A percentile compares a stretch with the other conserved stretches of the same genome.
Conservation (phyloP, 768 basidiomycete genomes). For the Rhodotorula taiwanensis region DNA sequence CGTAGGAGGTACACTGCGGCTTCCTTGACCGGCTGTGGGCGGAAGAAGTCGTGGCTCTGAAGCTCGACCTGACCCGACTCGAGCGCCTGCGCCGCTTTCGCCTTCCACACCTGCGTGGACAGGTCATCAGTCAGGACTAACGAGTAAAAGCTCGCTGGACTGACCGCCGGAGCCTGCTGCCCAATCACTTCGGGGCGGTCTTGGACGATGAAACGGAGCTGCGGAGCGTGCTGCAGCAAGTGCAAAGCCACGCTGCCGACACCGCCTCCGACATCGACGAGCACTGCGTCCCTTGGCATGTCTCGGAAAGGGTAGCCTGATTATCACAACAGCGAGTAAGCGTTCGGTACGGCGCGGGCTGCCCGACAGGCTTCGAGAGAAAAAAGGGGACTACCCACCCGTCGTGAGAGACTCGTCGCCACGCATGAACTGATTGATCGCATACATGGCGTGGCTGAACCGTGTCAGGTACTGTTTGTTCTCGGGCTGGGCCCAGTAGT, state of each 20-base stretch:
- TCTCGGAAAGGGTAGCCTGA: slow-evolving; percentile 53
- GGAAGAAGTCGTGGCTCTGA: slow-evolving; percentile 66
- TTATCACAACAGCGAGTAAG: no score
- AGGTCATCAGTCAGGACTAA: no score
- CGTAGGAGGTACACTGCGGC: slow-evolving; percentile 63
- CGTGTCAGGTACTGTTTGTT: no score
- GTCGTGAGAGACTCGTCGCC: no score
- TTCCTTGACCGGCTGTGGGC: slow-evolving; percentile 52
- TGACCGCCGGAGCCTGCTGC: no score
- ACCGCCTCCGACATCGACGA: slow-evolving; percentile 47
- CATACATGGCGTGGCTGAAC: no score
- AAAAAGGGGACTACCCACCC: no score
- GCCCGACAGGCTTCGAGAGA: no score
- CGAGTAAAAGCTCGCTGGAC: slow-evolving; percentile 35
- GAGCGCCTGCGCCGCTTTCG: slow-evolving; percentile 2
- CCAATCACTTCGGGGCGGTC: slow-evolving; percentile 42
- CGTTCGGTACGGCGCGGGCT: no score
- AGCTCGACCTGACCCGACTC: slow-evolving; percentile 3
- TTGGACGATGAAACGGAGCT: slow-evolving; percentile 44
- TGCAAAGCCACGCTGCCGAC: slow-evolving; percentile 37
- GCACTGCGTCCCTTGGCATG: slow-evolving; percentile 42
- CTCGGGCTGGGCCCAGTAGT: no score
- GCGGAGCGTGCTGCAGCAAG: slow-evolving; percentile 37
- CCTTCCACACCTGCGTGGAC: slow-evolving; percentile 16
- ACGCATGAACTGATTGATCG: no score